Base-by-base conservation (phyloP, 2,329 filamentous ascomycete species). In the Sclerotinia nivalis region DNA sequence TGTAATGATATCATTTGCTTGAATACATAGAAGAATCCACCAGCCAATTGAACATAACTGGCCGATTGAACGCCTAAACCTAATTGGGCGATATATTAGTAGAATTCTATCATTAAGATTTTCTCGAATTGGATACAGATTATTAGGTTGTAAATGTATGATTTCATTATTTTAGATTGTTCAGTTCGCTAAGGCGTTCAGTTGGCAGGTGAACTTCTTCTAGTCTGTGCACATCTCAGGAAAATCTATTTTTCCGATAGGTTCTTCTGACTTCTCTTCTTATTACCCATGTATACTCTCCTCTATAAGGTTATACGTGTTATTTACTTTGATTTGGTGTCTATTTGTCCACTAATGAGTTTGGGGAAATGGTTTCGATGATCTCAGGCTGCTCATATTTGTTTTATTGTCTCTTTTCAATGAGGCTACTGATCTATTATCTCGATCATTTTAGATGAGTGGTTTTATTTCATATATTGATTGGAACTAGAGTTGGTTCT, bases 161-260 rank as follows among this genome's bases (percentile, higher is more conserved):
- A 40, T 40, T 40, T 40, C 12, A 12, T 40, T 40, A 40, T 2
- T 13, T 40, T 40, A 40, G 37, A 40, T 40, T 40, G 37, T 40
- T 40, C 37, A 2, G 37, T 31, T 31, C 31, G 31, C 31, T 31
- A 31, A 31, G 31, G 31, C 5, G 34, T 34, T 34, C 34, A 5
- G 4, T 34, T 34, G 34, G 34, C 34, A 34, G 34, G 6, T 18
- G 50, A 13, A 54, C 52, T 18, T 8, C 40, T 43, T 12, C 28
- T 64, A 31, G 22, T 64, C 60, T 64, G 60, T 64, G 47, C 60
- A 40, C 8, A 22, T 6, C 1, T 18, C 1, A 4, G 60, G 45
- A 52, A 52, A 25, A 25, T 64, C 47, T 64, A 20, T 64, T 52
- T 8, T 50, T 64, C 60, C 60, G 60, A 64, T 64, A 8, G 45